phyloP scores from a whole-genome alignment of 2,329 filamentous ascomycete genomes.

The Penicillium freii region DNA sequence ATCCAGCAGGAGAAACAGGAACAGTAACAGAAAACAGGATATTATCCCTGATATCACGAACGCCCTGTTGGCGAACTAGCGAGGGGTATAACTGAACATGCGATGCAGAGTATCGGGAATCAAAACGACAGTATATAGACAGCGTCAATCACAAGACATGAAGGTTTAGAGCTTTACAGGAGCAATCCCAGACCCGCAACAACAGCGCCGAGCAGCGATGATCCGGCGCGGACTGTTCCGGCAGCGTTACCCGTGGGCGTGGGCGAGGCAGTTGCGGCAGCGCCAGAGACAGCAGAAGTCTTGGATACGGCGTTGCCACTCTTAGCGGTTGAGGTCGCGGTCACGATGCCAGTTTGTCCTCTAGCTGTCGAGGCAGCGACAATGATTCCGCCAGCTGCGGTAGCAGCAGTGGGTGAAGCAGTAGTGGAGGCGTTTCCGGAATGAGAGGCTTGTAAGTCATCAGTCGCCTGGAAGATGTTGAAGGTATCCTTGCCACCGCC shows the following conservation, averaged over 20 bases:
- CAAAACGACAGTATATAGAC: constrained; percentile 1
- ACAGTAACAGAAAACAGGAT: background rate
- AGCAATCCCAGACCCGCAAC: constrained; percentile 22
- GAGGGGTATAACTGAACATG: constrained; percentile 1
- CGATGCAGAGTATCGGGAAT: background rate
- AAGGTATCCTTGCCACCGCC: constrained; percentile 22
- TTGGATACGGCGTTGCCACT: constrained; percentile 8
- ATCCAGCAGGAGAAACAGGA: background rate
- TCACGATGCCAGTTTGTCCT: constrained; percentile 21
- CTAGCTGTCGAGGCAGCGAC: constrained; percentile 19
- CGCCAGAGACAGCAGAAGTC: background rate
- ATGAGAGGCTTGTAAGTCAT: constrained; percentile 1
- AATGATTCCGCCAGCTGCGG: constrained; percentile 23
- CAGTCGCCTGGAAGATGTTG: constrained; percentile 16
- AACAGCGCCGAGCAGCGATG: constrained; percentile 19
- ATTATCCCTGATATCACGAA: background rate
- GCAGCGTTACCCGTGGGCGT: constrained; percentile 20
- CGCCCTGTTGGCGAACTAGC: background rate
- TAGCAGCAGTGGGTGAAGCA: constrained; percentile 7
- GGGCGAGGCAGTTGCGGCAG: constrained; percentile 10
- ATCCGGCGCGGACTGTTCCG: constrained; percentile 15
- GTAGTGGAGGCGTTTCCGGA: constrained; percentile 3
- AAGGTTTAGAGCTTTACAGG: constrained; percentile 7
- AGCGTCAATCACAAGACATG: background rate
- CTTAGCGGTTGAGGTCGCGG: constrained; percentile 18